Base-by-base conservation (phyloP, 345 rosid species). In the Chamaenerion angustifolium region DNA sequence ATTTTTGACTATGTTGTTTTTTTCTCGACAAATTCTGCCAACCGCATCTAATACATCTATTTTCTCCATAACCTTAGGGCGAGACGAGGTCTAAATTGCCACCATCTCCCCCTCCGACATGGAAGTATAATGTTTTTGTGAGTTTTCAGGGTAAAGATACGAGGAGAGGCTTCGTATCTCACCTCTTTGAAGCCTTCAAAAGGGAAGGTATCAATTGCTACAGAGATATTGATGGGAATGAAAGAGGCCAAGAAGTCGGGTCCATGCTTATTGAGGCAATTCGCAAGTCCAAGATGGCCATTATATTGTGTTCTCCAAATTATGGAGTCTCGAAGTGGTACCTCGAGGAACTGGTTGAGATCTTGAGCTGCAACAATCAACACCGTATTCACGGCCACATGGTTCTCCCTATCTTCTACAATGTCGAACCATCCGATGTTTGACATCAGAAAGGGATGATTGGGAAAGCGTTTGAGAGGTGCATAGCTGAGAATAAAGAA, bases 101-200 rank as follows among this genome's bases (percentile, higher is more conserved):
- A 49, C 19, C 17, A 18, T 3, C 18, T 13, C 42, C 6, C 25
- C 40, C 4, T 7, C 50, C 41, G 12, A 8, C 18, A 11, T 54
- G 57, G 57, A 43, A 3, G 48, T 37, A 42, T 31, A 47, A 54
- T 10, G 57, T 43, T 8, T 54, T 54, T 11, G 57, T 54, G n/a
- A n/a, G n/a, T n/a, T n/a, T n/a, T n/a, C n/a, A n/a, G n/a, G n/a
- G n/a, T n/a, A n/a, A n/a, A n/a, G 43, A 54, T 46, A 46, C 43
- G 6, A 54, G 57, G 21, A 54, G 18, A 12, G 47, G 47, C 40
- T 54, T 54, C 18, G 48, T 46, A 4, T 54, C 57, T 43, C 57
- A 54, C 40, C 57, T 54, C 48, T 54, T 54, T 46, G 27, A 41
- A 17, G 57, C 47, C 16, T 11, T 54, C 2, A 13, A 18, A 14